Base-by-base conservation (phyloP, 768 basidiomycete genomes). In the Botryobasidium botryosum region DNA sequence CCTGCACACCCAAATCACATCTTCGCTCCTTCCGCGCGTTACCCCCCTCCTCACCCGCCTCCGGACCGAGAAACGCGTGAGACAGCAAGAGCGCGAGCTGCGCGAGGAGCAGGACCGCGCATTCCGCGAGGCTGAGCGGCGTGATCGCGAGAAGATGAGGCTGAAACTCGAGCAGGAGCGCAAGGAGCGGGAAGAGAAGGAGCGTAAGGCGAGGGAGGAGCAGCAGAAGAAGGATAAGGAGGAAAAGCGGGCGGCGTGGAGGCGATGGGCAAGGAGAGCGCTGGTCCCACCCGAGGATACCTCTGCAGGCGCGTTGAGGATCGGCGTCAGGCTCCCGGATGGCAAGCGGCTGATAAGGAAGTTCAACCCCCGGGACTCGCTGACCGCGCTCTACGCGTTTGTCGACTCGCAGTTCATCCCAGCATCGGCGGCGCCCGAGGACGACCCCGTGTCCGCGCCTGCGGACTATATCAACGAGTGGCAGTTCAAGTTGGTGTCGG, bases 31-130 rank as follows among this genome's bases (percentile, higher is more conserved):
- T 1, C 90, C 91, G 0, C 83, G 90, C 18, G 77, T 87, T 3
- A 63, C 58, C 0, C 76, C 90, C 0, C 86, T 77, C 64, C 72
- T 99, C 7, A 62, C 65, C 6, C 71, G 79, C 15, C 64, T 85
- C 43, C 69, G 64, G 13, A 56, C 67, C 0, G 64, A 68, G 35
- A 51, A 59, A 6, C 52, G 56, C 0, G 50, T 57, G 12, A 50
- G 66, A 1, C 60, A 62, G 28, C 59, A 63, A 37, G 61, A 66
- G 10, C 55, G 68, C 4, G 53, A 58, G 28, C 43, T 88, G 17
- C 69, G 88, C 10, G 79, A 76, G 23, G 79, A 83, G 53, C 87
- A 90, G 53, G 90, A 92, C 53, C 67, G 71, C 6, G 83, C 84
- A 1, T 86, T 85, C 58, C 62, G 63, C 31, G 74, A 78, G 43